phyloP scores from a whole-genome alignment of 768 basidiomycete species.

The Omphalotus guepiniiformis region DNA sequence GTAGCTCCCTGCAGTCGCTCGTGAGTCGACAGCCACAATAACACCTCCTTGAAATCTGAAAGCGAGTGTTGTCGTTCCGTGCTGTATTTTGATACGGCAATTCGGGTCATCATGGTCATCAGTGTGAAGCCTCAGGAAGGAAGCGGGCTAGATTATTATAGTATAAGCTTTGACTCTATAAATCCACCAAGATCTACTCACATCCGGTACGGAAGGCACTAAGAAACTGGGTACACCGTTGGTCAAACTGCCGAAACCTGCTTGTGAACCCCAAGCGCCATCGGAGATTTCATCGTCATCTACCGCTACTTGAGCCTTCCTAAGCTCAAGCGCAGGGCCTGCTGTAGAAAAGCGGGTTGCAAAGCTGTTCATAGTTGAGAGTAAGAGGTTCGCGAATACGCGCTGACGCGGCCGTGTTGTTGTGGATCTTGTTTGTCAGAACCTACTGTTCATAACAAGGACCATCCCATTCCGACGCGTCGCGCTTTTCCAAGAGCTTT shows the following conservation, averaged over 20 bases:
- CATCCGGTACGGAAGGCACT: conserved; percentile 72
- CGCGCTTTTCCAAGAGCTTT: no score
- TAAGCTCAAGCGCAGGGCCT: conserved; percentile 43
- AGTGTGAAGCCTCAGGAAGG: conserved; percentile 90
- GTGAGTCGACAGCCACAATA: conserved; percentile 98
- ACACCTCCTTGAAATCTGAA: conserved; percentile 97
- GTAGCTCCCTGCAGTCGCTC: conserved; percentile 96
- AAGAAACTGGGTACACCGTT: conserved; percentile 70
- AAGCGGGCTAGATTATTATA: conserved; percentile 58
- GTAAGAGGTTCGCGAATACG: conserved; percentile 9
- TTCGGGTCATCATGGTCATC: conserved; percentile 93
- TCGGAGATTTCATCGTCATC: conserved; percentile 66
- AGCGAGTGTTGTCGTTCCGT: conserved; percentile 97
- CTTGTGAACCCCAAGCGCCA: conserved; percentile 77
- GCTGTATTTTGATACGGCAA: conserved; percentile 96
- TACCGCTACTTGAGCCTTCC: conserved; percentile 43
- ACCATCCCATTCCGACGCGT: no score
- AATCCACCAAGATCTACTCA: conserved; percentile 33
- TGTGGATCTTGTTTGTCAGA: no score
- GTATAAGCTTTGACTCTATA: background rate
- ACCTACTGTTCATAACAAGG: no score
- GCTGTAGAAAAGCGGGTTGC: conserved; percentile 63
- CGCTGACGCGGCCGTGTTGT: conserved; percentile 46
- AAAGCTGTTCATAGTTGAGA: conserved; percentile 65
- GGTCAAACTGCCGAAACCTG: conserved; percentile 73